A percentile compares a stretch with the other conserved stretches of the same genome.
phyloP scores from a whole-genome alignment of 2,329 filamentous ascomycete genomes.

The Colletotrichum magnum region DNA sequence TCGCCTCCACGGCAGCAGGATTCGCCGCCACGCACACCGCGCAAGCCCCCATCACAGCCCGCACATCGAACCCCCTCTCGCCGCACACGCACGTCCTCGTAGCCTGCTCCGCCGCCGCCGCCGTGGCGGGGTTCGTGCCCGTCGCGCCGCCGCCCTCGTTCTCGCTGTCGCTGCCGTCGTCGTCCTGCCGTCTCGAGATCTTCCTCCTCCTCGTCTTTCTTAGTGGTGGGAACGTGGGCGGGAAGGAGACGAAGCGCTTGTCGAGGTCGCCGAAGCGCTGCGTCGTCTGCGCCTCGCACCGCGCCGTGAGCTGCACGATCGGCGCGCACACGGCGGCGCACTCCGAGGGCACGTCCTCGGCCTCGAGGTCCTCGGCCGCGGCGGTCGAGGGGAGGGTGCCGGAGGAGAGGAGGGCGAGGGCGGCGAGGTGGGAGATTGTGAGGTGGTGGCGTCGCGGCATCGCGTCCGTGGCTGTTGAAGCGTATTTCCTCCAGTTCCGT shows the following conservation, averaged over 20 bases:
- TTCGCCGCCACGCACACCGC: constrained; percentile 26
- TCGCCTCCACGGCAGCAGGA: constrained; percentile 15
- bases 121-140: neutral
- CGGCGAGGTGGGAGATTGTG: neutral
- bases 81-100: constrained; percentile 27
- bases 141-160: neutral
- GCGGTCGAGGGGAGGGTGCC: constrained; percentile 1
- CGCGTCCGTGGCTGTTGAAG: neutral
- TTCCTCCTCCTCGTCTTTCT: neutral
- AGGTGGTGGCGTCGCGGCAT: constrained; percentile 21
- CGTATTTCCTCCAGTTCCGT: neutral
- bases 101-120: neutral
- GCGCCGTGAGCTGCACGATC: constrained; percentile 27
- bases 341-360: constrained; percentile 33
- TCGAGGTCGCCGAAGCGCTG: constrained; percentile 8
- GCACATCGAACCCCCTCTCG: constrained; percentile 26
- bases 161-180: neutral
- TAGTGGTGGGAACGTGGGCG: too few relatives aligned
- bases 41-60: constrained; percentile 1
- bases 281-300: constrained; percentile 27
- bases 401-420: constrained; percentile 11
- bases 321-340: constrained; percentile 23
- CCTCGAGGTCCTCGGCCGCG: constrained; percentile 29
- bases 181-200: neutral
- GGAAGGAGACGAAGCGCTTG: neutral